Conservation (phyloP, 805 yeast genomes). For the Candida silvicultrix region DNA sequence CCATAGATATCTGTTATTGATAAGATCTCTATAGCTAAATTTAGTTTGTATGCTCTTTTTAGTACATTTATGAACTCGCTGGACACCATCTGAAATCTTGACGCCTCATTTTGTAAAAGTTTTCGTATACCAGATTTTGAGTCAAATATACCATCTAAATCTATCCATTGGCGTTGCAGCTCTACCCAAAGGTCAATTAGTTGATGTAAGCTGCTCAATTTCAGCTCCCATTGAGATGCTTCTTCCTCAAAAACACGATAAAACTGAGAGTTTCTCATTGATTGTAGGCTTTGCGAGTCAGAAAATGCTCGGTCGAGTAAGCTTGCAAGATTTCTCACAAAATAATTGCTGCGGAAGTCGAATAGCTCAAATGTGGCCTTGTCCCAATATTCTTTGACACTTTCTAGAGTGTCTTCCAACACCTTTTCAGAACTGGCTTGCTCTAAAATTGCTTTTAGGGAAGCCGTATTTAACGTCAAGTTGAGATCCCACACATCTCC, state of each 20-base stretch:
- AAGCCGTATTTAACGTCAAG: conserved; percentile 35
- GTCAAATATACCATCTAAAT: conserved; percentile 73
- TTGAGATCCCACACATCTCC: conserved; percentile 56
- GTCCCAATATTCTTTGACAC: conserved; percentile 54
- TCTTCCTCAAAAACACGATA: conserved; percentile 55
- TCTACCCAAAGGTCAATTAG: conserved; percentile 72
- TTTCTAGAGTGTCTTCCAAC: conserved; percentile 49
- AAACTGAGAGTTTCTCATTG: conserved; percentile 68
- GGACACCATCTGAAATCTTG: conserved; percentile 58
- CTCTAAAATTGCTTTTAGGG: conserved; percentile 42
- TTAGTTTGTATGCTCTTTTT: conserved; percentile 40
- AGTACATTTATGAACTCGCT: conserved; percentile 52
- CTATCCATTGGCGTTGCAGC: conserved; percentile 84
- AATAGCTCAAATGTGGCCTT: conserved; percentile 43
- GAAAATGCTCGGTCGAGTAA: conserved; percentile 53
- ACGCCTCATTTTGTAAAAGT: conserved; percentile 64
- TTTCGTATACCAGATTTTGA: conserved; percentile 48
- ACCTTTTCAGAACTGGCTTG: conserved; percentile 70
- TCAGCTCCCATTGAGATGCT: conserved; percentile 46
- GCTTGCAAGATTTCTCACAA: conserved; percentile 64
- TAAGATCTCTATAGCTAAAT: conserved; percentile 49
- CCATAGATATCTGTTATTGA: conserved; percentile 40
- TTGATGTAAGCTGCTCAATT: conserved; percentile 41
- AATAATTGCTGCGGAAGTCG: conserved; percentile 42
- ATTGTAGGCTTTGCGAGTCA: conserved; percentile 53